Evolutionary conservation across 163 green algal genomes (phyloP).

Genomic region (Scenedesmus sp.): DNA sequence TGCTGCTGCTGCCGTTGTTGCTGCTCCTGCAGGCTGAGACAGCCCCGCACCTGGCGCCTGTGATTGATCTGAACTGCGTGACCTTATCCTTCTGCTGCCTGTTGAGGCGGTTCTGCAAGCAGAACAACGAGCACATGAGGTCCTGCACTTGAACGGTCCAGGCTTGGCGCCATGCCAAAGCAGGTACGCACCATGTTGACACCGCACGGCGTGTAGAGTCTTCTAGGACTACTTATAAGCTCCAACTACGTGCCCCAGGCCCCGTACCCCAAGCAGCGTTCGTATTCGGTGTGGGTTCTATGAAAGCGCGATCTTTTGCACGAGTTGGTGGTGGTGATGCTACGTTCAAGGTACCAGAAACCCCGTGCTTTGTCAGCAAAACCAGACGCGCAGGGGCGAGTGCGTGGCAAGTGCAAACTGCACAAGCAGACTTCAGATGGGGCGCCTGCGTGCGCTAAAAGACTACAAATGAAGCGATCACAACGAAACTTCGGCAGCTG

Average conservation of each 20-base stretch:
- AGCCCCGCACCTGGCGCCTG: constrained; percentile 57
- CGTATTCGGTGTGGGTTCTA: background rate
- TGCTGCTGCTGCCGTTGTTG: constrained; percentile 4
- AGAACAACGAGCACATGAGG: background rate
- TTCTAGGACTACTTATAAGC: background rate
- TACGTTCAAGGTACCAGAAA: background rate
- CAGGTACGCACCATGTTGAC: constrained; percentile 8
- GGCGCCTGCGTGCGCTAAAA: background rate
- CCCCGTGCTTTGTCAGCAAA: background rate
- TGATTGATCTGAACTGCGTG: constrained; percentile 71
- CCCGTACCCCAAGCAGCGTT: background rate
- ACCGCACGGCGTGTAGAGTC: background rate
- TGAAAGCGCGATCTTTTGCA: background rate
- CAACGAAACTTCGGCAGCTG: background rate
- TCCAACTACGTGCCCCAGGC: background rate
- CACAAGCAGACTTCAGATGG: background rate
- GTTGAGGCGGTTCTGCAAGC: constrained; percentile 61
- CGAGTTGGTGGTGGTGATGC: background rate
- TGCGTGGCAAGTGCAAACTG: background rate
- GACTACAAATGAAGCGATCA: background rate
- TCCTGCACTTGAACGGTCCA: background rate
- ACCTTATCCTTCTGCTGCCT: constrained; percentile 72
- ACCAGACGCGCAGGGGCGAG: background rate
- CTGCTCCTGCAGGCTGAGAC: background rate
- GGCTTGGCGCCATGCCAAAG: background rate